Percentiles rank a stretch among this genome's conserved stretches.
Conservation (phyloP, 352 stramenopile species). For the Globisporangium lucens region DNA sequence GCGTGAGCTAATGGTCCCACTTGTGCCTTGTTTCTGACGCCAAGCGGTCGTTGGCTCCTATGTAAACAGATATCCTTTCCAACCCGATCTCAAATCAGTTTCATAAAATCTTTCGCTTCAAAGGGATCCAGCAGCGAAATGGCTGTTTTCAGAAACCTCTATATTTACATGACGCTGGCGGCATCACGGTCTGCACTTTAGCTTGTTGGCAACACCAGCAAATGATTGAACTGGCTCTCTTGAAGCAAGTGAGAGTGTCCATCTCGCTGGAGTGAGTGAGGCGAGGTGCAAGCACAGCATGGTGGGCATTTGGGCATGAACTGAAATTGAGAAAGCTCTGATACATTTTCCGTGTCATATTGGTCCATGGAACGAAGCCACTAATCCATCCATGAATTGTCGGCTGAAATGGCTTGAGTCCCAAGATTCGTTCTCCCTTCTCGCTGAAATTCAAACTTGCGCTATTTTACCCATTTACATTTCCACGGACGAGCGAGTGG, state of each 20-base stretch:
- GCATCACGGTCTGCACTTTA: background rate
- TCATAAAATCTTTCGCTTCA: background rate
- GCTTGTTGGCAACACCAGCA: background rate
- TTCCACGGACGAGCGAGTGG: background rate
- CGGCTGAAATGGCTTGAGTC: background rate
- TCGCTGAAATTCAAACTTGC: background rate
- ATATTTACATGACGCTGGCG: background rate
- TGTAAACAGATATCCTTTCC: background rate
- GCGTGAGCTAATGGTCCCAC: constrained; percentile 8
- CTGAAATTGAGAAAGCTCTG: background rate
- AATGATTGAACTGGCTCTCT: constrained; percentile 7
- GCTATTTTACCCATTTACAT: background rate
- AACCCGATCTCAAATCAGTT: background rate
- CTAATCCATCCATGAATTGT: background rate
- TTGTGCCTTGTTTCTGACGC: background rate
- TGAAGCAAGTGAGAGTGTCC: constrained; percentile 3
- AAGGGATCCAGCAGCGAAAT: background rate
- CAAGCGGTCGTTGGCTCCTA: background rate
- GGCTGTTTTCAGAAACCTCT: background rate
- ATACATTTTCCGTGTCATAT: background rate
- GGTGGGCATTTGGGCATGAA: background rate
- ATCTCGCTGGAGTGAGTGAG: constrained; percentile 1
- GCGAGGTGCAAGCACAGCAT: background rate
- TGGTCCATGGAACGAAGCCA: background rate
- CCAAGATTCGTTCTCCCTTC: background rate